phyloP scores from a whole-genome alignment of 345 rosid genomes.

The Punica granatum region DNA sequence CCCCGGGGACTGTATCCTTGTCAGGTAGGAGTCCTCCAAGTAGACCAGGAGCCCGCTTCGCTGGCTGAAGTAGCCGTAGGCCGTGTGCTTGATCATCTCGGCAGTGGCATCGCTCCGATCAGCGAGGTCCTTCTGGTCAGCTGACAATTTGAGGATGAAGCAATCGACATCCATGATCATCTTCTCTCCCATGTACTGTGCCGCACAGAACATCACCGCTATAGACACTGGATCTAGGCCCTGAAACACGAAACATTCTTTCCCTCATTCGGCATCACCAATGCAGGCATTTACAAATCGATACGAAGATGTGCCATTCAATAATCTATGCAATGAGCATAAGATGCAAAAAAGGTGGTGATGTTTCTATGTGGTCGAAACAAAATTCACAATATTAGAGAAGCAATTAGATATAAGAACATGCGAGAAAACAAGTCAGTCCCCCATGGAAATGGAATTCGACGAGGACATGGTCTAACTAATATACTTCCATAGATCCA shows the following conservation, averaged over 20 bases:
- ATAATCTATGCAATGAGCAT: no score
- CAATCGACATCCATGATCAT: slow-evolving; percentile 52
- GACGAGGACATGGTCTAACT: not conserved
- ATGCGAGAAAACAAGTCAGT: no score
- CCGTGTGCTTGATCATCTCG: slow-evolving; percentile 88
- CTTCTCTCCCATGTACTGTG: slow-evolving; percentile 88
- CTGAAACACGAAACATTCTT: slow-evolving; percentile 26
- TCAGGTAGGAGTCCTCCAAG: slow-evolving; percentile 60
- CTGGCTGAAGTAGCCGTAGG: slow-evolving; percentile 90
- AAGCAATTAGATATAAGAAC: no score
- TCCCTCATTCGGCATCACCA: not conserved
- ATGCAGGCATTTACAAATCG: no score
- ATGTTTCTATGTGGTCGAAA: no score
- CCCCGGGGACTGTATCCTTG: slow-evolving; percentile 83
- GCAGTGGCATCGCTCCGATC: slow-evolving; percentile 76
- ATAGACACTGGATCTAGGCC: slow-evolving; percentile 88
- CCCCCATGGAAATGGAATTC: no score
- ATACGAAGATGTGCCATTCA: no score
- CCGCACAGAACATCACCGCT: slow-evolving; percentile 67
- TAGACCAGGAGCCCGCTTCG: slow-evolving; percentile 68
- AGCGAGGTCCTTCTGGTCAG: slow-evolving; percentile 63
- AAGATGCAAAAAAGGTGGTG: no score
- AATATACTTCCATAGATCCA: no score
- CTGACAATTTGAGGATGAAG: slow-evolving; percentile 70
- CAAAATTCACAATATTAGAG: no score